Evolutionary conservation across 2,329 filamentous ascomycete species (phyloP).

Genomic region (Hymenoscyphus infarciens): DNA sequence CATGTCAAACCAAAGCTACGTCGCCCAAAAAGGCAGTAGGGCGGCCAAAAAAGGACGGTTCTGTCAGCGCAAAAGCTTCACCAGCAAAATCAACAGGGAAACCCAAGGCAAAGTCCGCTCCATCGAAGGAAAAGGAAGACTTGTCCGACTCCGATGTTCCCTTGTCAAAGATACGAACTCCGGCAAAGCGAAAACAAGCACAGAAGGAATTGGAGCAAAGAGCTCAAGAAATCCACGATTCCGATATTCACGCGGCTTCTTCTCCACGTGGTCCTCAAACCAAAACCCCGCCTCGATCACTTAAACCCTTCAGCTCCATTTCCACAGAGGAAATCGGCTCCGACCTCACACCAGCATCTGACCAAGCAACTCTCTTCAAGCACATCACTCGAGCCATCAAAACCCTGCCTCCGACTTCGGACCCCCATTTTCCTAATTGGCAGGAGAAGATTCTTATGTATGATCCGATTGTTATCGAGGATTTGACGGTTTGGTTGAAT

Average conservation of each 20-base stretch:
- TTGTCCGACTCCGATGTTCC: constrained; percentile 23
- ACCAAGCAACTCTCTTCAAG: constrained; percentile 46
- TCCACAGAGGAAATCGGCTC: constrained; percentile 10
- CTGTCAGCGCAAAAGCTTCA: constrained; percentile 16
- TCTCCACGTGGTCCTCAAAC: constrained; percentile 30
- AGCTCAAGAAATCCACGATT: constrained; percentile 50
- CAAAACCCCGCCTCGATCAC: constrained; percentile 17
- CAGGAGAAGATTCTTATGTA: constrained; percentile 92
- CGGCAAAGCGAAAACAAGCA: constrained; percentile 25
- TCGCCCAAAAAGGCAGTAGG: constrained; percentile 40
- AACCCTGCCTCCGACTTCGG: constrained; percentile 44
- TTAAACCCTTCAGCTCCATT: constrained; percentile 11
- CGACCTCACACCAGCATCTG: constrained; percentile 35
- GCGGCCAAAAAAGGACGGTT: constrained; percentile 40
- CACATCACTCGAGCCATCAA: constrained; percentile 55
- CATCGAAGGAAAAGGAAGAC: constrained; percentile 22
- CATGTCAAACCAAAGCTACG: constrained; percentile 17
- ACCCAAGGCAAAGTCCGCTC: constrained; percentile 15
- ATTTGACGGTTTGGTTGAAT: constrained; percentile 81
- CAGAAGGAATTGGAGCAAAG: constrained; percentile 25
- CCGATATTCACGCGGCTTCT: constrained; percentile 36
- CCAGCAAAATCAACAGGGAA: constrained; percentile 18
- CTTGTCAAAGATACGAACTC: constrained; percentile 29
- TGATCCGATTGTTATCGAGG: constrained; percentile 84
- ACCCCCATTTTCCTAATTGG: constrained; percentile 63